These are phyloP conservation scores for Inosperma sp. DNA, from an alignment of 768 basidiomycete genomes.

Conservation along the genomic window DNA sequence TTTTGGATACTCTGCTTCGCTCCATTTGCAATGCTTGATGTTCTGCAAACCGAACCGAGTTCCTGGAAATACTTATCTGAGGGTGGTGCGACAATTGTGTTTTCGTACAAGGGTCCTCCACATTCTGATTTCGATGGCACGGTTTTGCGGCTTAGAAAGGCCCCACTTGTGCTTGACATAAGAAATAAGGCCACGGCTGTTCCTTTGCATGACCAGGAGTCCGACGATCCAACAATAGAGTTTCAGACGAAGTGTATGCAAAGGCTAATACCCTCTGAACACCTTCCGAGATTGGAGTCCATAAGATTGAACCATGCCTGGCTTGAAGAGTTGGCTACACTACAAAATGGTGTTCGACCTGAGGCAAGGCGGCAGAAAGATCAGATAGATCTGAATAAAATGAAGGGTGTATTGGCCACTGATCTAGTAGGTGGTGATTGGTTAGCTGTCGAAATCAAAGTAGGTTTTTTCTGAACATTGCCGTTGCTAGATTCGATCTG, in stretches of 20 bases:
- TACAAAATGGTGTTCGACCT: conserved; percentile 53
- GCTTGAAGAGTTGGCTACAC: conserved; percentile 49
- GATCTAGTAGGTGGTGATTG: conserved; percentile 67
- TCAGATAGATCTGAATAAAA: conserved; percentile 50
- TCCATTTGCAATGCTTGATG: conserved; percentile 20
- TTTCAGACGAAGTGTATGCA: conserved; percentile 67
- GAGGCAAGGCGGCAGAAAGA: conserved; percentile 49
- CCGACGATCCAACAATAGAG: conserved; percentile 37
- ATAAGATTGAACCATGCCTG: conserved; percentile 51
- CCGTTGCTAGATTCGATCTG: neutral
- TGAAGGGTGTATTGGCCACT: conserved; percentile 68
- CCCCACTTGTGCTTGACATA: conserved; percentile 1
- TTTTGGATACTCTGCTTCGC: neutral
- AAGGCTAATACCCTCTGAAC: conserved; percentile 54
- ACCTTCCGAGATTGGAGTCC: conserved; percentile 54
- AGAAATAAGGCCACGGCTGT: neutral
- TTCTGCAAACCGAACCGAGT: conserved; percentile 34
- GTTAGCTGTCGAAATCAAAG: conserved; percentile 90
- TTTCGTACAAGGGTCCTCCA: conserved; percentile 65
- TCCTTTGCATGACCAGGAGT: conserved; percentile 20
- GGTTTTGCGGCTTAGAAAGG: conserved; percentile 77
- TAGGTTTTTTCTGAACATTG: conserved; percentile 26
- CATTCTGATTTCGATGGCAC: conserved; percentile 52
- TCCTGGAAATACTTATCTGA: conserved; percentile 88
- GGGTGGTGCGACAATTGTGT: conserved; percentile 89